Evolutionary conservation across 495 filamentous ascomycete species (phyloP), one percentile per base, ranked within the genome.

Genomic region (Podospora conica): DNA sequence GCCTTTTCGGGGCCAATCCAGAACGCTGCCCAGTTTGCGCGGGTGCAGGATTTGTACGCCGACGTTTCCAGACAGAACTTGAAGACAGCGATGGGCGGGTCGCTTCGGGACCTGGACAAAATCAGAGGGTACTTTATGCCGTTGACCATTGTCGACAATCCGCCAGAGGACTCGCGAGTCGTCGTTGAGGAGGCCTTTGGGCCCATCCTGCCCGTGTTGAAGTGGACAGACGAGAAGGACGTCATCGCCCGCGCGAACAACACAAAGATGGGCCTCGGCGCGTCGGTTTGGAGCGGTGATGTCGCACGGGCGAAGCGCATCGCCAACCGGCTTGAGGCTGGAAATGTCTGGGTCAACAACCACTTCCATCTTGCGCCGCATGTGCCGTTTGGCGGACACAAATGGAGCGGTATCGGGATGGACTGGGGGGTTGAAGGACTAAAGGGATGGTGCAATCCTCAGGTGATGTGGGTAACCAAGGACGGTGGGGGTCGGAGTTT

Each of bases 1-100:
- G 73, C 73, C 24, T 69, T 84, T 28, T 68, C 84, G 27, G 81
- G 83, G 0, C 87, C 87, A 0, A 76, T 91, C 11, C 86, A 88
- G 70, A 91, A 90, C 73, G 65, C 71, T 55, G 80, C 84, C 74
- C 86, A 88, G 71, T 87, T 79, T 63, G 78, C 80, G 1, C 80
- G 80, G 22, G 79, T 86, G 56, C 75, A 81, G 61, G 65, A 76
- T 7, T 65, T 85, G 55, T 71, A 82, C 56, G 69, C 66, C 3
- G 74, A 79, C 53, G 78, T 79, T 61, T 65, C 74, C 54, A 75
- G 76, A 63, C 73, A 77, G 1, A 75, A 75, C 3, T 77, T 79
- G 66, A 77, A 80, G 53, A 69, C 27, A 6, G 66, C 48, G 3
- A 18, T 66, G 22, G 64, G 48, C 8, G 55, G 65, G 12, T 20